Percentiles rank a stretch among this genome's conserved stretches.
Conservation (phyloP, 1,284 basidiomycete species). For the Heliocybe sulcata region DNA sequence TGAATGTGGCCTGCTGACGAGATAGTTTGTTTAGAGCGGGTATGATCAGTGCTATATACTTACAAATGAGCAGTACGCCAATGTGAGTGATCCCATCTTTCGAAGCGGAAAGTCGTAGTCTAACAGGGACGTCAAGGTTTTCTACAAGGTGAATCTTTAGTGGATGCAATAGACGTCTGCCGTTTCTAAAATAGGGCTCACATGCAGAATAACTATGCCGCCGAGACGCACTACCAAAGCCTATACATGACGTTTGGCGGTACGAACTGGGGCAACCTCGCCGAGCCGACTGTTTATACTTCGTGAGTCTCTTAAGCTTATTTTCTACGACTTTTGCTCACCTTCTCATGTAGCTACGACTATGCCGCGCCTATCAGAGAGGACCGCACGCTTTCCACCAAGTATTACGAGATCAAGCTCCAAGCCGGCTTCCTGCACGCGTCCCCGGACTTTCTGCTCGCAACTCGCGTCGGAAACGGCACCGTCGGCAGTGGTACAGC, state of each 20-base stretch:
- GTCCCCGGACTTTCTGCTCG: slow-evolving; percentile 33
- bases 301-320: slow-evolving; percentile 24
- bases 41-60: slow-evolving; percentile 35
- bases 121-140: slow-evolving; percentile 1
- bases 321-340: slow-evolving; percentile 9
- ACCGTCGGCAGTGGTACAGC: slow-evolving; percentile 8
- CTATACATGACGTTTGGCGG: slow-evolving; percentile 39
- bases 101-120: background rate
- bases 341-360: slow-evolving; percentile 14
- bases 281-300: slow-evolving; percentile 32
- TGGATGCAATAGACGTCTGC: background rate
- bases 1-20: slow-evolving; percentile 15
- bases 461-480: slow-evolving; percentile 17
- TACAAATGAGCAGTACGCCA: slow-evolving; percentile 37
- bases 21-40: slow-evolving; percentile 26
- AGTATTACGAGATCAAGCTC: slow-evolving; percentile 38
- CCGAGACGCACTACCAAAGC: slow-evolving; percentile 28
- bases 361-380: slow-evolving; percentile 31
- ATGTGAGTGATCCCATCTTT: slow-evolving; percentile 17
- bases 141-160: slow-evolving; percentile 14
- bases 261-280: slow-evolving; percentile 40
- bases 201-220: slow-evolving; percentile 30
- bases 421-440: slow-evolving; percentile 37
- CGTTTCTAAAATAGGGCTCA: background rate
- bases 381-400: slow-evolving; percentile 32